These are phyloP conservation scores for Chytridium lagenaria DNA, from an alignment of 371 early-diverging fungal species.

Conservation along the genomic window DNA sequence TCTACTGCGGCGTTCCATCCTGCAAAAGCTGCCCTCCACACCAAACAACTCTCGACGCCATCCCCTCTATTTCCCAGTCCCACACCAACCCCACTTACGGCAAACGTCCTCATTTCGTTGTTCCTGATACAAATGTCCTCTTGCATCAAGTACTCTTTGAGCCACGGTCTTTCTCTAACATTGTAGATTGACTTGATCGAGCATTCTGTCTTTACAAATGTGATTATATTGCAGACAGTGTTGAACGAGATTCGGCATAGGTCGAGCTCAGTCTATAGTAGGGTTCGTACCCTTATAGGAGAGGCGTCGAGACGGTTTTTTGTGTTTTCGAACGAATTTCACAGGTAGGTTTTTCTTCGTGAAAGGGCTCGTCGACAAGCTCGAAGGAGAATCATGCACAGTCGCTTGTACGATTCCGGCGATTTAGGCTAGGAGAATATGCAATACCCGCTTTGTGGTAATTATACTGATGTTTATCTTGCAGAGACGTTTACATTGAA, in stretches of 20 bases:
- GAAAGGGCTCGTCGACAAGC: not conserved
- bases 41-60: conserved; percentile 35
- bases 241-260: conserved; percentile 87
- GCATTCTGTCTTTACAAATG: conserved; percentile 81
- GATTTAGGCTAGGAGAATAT: too few species aligned
- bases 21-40: conserved; percentile 69
- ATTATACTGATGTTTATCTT: not conserved
- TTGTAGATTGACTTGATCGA: conserved; percentile 90
- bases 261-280: conserved; percentile 76
- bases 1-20: conserved; percentile 75
- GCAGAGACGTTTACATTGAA: conserved; percentile 85
- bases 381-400: too few species aligned
- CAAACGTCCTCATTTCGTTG: conserved; percentile 70
- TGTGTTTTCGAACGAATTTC: conserved; percentile 94
- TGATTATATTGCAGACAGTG: conserved; percentile 93
- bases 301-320: conserved; percentile 77
- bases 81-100: conserved; percentile 24
- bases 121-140: conserved; percentile 96
- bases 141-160: conserved; percentile 75
- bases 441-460: not conserved
- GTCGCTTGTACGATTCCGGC: too few species aligned
- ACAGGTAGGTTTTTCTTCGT: conserved; percentile 58
- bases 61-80: not conserved
- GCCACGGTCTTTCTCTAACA: not conserved
- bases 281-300: conserved; percentile 74